A percentile compares a stretch with the other conserved stretches of the same genome.
Conservation (phyloP, 2,329 filamentous ascomycete genomes). For the Penicillium polonicum region DNA sequence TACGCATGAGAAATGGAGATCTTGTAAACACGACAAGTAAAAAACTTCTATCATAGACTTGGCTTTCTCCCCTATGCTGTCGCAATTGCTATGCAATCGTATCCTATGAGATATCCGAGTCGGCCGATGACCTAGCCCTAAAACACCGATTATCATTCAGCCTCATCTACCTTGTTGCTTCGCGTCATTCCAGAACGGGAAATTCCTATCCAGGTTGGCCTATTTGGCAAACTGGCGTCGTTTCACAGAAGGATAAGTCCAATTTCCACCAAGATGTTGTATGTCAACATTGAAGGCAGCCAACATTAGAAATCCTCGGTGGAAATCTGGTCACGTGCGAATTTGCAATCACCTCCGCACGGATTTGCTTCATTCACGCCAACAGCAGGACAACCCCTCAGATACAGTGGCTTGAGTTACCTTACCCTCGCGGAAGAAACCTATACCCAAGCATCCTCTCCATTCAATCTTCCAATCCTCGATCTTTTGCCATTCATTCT, state of each 20-base stretch:
- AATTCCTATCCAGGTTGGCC: fast-evolving
- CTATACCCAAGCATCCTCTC: background rate
- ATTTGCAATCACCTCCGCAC: slow-evolving; percentile 7
- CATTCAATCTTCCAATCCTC: background rate
- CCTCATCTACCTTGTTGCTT: background rate
- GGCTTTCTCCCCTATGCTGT: slow-evolving; percentile 33
- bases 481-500: background rate
- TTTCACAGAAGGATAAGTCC: background rate
- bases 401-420: background rate
- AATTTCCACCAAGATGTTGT: background rate
- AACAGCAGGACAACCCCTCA: background rate
- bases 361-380: slow-evolving; percentile 4
- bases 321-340: background rate
- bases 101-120: background rate
- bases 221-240: too few relatives aligned
- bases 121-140: background rate
- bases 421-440: background rate
- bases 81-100: background rate
- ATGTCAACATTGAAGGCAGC: background rate
- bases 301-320: background rate
- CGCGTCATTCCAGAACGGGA: too few relatives aligned
- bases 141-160: background rate
- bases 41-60: slow-evolving; percentile 22
- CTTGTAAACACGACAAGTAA: background rate
- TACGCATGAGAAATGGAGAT: background rate